A percentile compares a stretch with the other conserved stretches of the same genome.
phyloP scores from a whole-genome alignment of 2,329 filamentous ascomycete species.

The Herpotrichia juniperi region DNA sequence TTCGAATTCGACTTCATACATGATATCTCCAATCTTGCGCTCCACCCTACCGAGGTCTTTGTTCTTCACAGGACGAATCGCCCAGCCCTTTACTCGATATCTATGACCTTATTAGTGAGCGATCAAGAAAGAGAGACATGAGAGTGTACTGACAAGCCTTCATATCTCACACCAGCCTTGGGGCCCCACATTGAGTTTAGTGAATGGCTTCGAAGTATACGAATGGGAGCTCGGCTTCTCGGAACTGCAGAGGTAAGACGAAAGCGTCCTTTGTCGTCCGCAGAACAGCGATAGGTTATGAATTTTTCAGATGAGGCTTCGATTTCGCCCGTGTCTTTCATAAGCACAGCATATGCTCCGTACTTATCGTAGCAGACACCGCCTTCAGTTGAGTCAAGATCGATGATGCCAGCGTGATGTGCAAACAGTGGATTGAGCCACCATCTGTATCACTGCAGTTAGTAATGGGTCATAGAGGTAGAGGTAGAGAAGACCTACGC shows the following conservation, averaged over 20 bases:
- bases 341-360: conserved; percentile 54
- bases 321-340: conserved; percentile 49
- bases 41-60: conserved; percentile 18
- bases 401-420: conserved; percentile 55
- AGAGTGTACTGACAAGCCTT: conserved; percentile 51
- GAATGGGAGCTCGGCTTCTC: conserved; percentile 48
- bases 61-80: conserved; percentile 35
- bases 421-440: conserved; percentile 58
- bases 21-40: conserved; percentile 31
- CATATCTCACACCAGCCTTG: conserved; percentile 55
- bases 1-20: conserved; percentile 49
- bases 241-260: conserved; percentile 50
- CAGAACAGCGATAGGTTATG: conserved; percentile 50
- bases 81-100: conserved; percentile 47
- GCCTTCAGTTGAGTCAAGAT: conserved; percentile 48
- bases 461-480: not conserved
- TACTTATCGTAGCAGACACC: conserved; percentile 50
- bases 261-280: conserved; percentile 51
- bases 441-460: conserved; percentile 44
- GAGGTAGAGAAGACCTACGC: conserved; percentile 40
- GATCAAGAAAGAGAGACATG: not conserved
- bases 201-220: conserved; percentile 53
- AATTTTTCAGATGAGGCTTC: conserved; percentile 36
- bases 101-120: conserved; percentile 12
- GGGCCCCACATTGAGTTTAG: conserved; percentile 53